Evolutionary conservation across 2,329 filamentous ascomycete species (phyloP), one percentile per base, ranked within the genome.

Genomic region (Pestalotiopsis sp.): DNA sequence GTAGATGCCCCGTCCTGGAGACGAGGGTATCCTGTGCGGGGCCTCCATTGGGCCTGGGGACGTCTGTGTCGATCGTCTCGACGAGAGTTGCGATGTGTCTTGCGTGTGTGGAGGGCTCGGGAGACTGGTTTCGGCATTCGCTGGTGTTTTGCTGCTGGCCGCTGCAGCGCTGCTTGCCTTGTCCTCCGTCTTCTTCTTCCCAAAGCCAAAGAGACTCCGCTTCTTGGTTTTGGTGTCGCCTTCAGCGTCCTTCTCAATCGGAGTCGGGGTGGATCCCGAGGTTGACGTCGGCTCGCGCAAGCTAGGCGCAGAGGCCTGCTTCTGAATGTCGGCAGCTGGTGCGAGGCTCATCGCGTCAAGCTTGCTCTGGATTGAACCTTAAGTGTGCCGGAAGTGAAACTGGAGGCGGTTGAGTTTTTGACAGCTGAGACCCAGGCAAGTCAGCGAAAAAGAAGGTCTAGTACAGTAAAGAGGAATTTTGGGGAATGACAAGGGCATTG

Each of bases 1-100:
- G 73, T 84, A 84, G 58, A 93, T 80, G 64, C 87, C 88, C 67
- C 89, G 88, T 68, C 82, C 84, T 3, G 92, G 92, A 2, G 92
- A 94, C 0, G 89, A 83, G 14, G 90, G 88, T 11, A 84, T 77
- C 60, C 81, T 78, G 73, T 82, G 79, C 72, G 81, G 75, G 72
- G 82, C 75, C 70, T 86, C 81, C 71, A 79, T 76, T 68, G 79
- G 79, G 24, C 79, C 74, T 59, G 81, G 81, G 64, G 83, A 86
- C 20, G 79, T 78, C 64, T 82, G 82, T 67, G 80, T 74, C 67
- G 78, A 76, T 66, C 74, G 76, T 67, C 75, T 76, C 22, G 76
- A 81, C n/a, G 81, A 82, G 26, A 76, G 67, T 77, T 76, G 61
- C 75, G 71, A 68, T 78, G 70, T 67, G 79, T 74, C 59, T 73